Evolutionary conservation across 2,329 filamentous ascomycete species (phyloP).

Genomic region (Hypoxylon sp.): DNA sequence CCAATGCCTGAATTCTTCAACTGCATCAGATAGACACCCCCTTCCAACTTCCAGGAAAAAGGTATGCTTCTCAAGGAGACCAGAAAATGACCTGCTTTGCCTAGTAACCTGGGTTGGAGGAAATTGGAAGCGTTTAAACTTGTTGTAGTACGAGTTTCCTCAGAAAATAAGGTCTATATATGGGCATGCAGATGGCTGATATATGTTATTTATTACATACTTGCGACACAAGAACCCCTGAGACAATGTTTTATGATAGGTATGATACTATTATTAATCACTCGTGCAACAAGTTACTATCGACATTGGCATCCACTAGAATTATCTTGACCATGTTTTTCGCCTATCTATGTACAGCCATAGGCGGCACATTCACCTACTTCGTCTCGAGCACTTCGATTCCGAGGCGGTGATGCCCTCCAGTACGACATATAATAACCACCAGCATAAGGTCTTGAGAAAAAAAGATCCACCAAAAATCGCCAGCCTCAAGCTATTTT

Average conservation of each 20-base stretch:
- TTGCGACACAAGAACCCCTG: not conserved
- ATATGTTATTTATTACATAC: not conserved
- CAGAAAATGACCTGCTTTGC: not conserved
- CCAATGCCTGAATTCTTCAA: constrained; percentile 14
- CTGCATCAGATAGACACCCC: no score
- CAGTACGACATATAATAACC: constrained; percentile 38
- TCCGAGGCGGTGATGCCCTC: constrained; percentile 50
- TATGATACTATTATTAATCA: not conserved
- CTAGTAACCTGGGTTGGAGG: no score
- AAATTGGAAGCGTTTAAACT: not conserved
- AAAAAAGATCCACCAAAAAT: constrained; percentile 36
- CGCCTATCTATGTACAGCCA: constrained; percentile 50
- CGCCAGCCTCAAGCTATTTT: constrained; percentile 33
- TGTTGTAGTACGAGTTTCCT: not conserved
- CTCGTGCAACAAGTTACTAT: not conserved
- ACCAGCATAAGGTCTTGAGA: constrained; percentile 29
- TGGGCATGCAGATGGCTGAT: not conserved
- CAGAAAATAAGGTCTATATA: not conserved
- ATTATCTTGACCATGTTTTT: constrained; percentile 35
- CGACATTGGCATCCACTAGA: not conserved
- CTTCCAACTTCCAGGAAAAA: no score
- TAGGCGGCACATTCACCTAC: constrained; percentile 39
- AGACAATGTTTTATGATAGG: no score
- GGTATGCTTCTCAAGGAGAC: not conserved
- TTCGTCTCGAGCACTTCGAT: constrained; percentile 59